A percentile compares a stretch with the other conserved stretches of the same genome.
These are phyloP conservation scores for Ascocoryne sarcoides DNA, from an alignment of 2,329 filamentous ascomycete species.

Conservation along the genomic window DNA sequence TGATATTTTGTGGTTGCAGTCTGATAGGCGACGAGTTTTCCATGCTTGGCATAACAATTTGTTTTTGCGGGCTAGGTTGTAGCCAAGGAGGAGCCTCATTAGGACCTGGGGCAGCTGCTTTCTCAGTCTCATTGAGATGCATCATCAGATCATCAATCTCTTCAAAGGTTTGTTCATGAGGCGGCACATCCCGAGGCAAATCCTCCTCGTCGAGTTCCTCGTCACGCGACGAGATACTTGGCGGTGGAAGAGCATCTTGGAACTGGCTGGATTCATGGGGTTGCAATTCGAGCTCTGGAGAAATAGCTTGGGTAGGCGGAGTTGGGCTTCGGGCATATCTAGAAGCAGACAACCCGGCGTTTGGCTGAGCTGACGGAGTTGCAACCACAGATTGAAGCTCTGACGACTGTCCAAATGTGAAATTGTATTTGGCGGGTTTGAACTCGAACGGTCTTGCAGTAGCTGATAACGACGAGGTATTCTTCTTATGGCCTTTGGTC, in stretches of 20 bases:
- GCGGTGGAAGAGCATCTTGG: constrained; percentile 21
- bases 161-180: constrained; percentile 46
- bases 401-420: constrained; percentile 18
- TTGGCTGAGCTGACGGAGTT: constrained; percentile 7
- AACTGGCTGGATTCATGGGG: constrained; percentile 20
- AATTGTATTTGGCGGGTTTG: constrained; percentile 20
- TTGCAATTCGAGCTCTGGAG: constrained; percentile 14
- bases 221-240: constrained; percentile 13
- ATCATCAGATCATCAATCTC: constrained; percentile 93
- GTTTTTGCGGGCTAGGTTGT: constrained; percentile 34
- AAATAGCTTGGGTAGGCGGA: constrained; percentile 12
- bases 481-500: constrained; percentile 32
- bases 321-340: constrained; percentile 25
- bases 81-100: constrained; percentile 36
- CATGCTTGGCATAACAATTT: constrained; percentile 31
- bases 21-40: constrained; percentile 44
- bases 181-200: constrained; percentile 8
- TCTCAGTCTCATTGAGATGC: constrained; percentile 65
- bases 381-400: constrained; percentile 1
- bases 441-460: constrained; percentile 58
- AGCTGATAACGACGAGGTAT: constrained; percentile 56
- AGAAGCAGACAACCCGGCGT: constrained; percentile 20
- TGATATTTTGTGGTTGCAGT: constrained; percentile 41
- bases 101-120: constrained; percentile 37
- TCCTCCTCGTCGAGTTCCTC: constrained; percentile 8